Conservation (phyloP, 805 yeast species). For the Metschnikowia arizonensis region DNA sequence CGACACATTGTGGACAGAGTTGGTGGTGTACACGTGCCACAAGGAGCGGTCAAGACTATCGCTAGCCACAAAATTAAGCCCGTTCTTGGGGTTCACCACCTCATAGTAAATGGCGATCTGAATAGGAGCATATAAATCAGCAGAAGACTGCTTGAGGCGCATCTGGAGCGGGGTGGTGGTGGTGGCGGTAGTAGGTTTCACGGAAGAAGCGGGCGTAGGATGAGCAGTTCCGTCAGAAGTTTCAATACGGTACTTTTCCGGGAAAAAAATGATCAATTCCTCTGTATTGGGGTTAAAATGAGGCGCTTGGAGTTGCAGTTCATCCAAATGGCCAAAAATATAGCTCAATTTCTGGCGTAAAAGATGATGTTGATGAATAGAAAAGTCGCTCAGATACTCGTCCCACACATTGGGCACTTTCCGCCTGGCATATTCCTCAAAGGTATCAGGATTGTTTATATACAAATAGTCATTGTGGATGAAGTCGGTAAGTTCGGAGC, state of each 20-base stretch:
- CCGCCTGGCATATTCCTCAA: conserved; percentile 24
- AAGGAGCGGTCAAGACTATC: conserved; percentile 42
- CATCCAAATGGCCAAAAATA: conserved; percentile 46
- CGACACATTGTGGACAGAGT: conserved; percentile 70
- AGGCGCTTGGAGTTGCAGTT: conserved; percentile 8
- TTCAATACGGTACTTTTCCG: conserved; percentile 60
- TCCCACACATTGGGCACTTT: conserved; percentile 38
- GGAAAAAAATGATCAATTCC: conserved; percentile 60
- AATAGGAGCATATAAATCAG: conserved; percentile 61
- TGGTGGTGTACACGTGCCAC: conserved; percentile 87
- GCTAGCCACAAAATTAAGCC: conserved; percentile 71
- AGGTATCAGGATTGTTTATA: conserved; percentile 31
- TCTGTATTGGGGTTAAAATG: conserved; percentile 45
- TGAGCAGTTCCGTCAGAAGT: conserved; percentile 46
- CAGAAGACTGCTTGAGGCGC: conserved; percentile 31
- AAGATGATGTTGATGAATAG: conserved; percentile 56
- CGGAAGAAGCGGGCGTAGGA: background rate
- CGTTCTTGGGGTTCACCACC: conserved; percentile 62
- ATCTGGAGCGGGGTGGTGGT: conserved; percentile 33
- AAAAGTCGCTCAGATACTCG: conserved; percentile 36
- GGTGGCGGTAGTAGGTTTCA: background rate
- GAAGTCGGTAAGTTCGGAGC: conserved; percentile 51
- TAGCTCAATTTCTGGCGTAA: conserved; percentile 51
- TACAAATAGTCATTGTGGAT: conserved; percentile 51
- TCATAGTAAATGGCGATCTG: conserved; percentile 65